Evolutionary conservation across 2,329 filamentous ascomycete genomes (phyloP).

Genomic region (Talaromyces rugulosus): DNA sequence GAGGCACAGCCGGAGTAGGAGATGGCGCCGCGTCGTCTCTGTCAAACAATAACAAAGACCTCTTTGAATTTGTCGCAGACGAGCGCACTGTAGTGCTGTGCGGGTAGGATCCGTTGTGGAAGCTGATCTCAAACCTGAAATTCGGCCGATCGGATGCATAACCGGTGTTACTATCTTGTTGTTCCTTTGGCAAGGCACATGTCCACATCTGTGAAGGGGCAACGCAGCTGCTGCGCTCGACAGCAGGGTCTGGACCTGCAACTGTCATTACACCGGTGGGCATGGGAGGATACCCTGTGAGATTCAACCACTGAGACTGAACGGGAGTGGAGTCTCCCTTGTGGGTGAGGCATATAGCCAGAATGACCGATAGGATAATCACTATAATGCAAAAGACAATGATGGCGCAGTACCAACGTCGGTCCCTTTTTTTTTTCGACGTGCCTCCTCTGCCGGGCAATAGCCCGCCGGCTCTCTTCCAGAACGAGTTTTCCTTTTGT

Average conservation of each 20-base stretch:
- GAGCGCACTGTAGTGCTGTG: conserved; percentile 61
- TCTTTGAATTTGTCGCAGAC: conserved; percentile 29
- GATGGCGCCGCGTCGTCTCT: conserved; percentile 26
- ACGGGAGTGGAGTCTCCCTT: conserved; percentile 39
- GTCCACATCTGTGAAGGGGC: conserved; percentile 75
- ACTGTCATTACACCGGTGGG: conserved; percentile 79
- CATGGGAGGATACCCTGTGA: conserved; percentile 82
- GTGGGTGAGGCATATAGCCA: conserved; percentile 55
- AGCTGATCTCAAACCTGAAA: conserved; percentile 71
- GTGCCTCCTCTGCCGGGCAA: conserved; percentile 66
- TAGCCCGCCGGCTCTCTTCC: conserved; percentile 54
- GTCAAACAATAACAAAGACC: conserved; percentile 21
- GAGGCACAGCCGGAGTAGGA: conserved; percentile 40
- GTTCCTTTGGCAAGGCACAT: conserved; percentile 75
- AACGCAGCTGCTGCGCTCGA: conserved; percentile 65
- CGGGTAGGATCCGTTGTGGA: conserved; percentile 48
- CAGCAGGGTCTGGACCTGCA: conserved; percentile 64
- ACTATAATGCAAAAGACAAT: conserved; percentile 50
- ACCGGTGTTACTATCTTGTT: conserved; percentile 57
- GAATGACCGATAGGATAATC: conserved; percentile 54
- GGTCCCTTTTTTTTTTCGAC: conserved; percentile 41
- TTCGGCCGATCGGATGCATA: conserved; percentile 68
- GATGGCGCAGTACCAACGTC: conserved; percentile 57
- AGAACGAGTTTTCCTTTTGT: conserved; percentile 64
- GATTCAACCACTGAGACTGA: conserved; percentile 68